Evolutionary conservation across 768 basidiomycete genomes (phyloP).

Genomic region (Boletus reticuloceps): DNA sequence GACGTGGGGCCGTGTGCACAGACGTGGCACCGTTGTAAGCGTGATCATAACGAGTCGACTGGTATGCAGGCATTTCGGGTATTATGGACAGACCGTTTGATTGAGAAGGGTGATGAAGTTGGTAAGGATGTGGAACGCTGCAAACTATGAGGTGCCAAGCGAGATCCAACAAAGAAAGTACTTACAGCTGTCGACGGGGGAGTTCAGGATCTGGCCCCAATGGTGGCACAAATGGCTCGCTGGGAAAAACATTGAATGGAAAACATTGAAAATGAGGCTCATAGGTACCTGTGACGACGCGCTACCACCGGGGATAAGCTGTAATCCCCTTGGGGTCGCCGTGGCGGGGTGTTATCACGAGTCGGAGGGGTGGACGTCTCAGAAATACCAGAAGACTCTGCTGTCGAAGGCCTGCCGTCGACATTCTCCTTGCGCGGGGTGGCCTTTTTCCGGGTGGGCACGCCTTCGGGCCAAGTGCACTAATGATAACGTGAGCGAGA

Average conservation of each 20-base stretch:
- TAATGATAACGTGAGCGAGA: slow-evolving; percentile 27
- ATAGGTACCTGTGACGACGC: slow-evolving; percentile 40
- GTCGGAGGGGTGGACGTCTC: slow-evolving; percentile 73
- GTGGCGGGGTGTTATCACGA: slow-evolving; percentile 62
- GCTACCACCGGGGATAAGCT: slow-evolving; percentile 36
- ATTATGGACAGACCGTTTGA: slow-evolving; percentile 53
- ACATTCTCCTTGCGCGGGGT: slow-evolving; percentile 53
- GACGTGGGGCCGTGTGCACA: slow-evolving; percentile 37
- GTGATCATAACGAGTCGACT: slow-evolving; percentile 51
- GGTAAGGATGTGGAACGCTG: slow-evolving; percentile 46
- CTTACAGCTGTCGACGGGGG: slow-evolving; percentile 48
- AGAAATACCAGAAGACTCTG: slow-evolving; percentile 70
- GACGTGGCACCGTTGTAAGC: slow-evolving; percentile 38
- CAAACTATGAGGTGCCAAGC: slow-evolving; percentile 15
- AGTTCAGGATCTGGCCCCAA: slow-evolving; percentile 44
- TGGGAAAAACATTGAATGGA: slow-evolving; percentile 21
- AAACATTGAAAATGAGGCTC: background rate
- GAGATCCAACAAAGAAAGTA: slow-evolving; percentile 5
- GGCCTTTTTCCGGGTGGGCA: slow-evolving; percentile 69
- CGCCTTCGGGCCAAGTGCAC: slow-evolving; percentile 85
- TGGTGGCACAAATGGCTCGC: slow-evolving; percentile 46
- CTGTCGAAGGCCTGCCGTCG: slow-evolving; percentile 69
- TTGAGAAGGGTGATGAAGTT: slow-evolving; percentile 38
- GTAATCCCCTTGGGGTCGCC: slow-evolving; percentile 43
- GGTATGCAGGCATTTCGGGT: slow-evolving; percentile 55